A percentile compares a stretch with the other conserved stretches of the same genome.
Evolutionary conservation across 176 grass and related monocot species (phyloP).

Genomic region (Poa annua): DNA sequence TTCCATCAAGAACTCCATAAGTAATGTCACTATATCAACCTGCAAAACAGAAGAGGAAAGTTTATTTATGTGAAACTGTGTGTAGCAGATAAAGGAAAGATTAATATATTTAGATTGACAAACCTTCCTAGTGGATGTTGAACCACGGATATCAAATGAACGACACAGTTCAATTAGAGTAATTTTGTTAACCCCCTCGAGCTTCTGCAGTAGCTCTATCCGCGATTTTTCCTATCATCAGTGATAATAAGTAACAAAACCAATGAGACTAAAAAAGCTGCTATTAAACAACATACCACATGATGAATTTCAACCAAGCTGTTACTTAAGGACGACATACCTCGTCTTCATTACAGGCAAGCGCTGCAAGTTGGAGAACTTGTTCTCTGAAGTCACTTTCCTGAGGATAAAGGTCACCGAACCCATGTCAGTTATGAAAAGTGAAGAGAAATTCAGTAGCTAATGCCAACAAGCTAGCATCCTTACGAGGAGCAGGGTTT

Average conservation of each 20-base stretch:
- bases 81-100: slow-evolving; percentile 38
- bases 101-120: slow-evolving; percentile 5
- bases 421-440: slow-evolving; percentile 17
- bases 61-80: not conserved
- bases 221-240: slow-evolving; percentile 41
- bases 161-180: slow-evolving; percentile 41
- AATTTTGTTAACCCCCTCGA: slow-evolving; percentile 31
- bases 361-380: slow-evolving; percentile 43
- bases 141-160: slow-evolving; percentile 48
- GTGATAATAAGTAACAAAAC: slow-evolving; percentile 11
- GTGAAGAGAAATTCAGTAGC: not conserved
- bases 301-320: slow-evolving; percentile 12
- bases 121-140: slow-evolving; percentile 51
- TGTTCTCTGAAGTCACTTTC: slow-evolving; percentile 49
- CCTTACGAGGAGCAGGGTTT: not conserved
- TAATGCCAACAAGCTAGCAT: slow-evolving; percentile 11
- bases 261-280: not conserved
- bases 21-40: slow-evolving; percentile 44
- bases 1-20: slow-evolving; percentile 52
- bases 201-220: slow-evolving; percentile 51
- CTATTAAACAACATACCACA: not conserved
- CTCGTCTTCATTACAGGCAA: slow-evolving; percentile 42
- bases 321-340: slow-evolving; percentile 18
- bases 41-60: slow-evolving; percentile 28
- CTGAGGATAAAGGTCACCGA: slow-evolving; percentile 26